phyloP scores from a whole-genome alignment of 768 basidiomycete species.

The Tulasnella sp. region DNA sequence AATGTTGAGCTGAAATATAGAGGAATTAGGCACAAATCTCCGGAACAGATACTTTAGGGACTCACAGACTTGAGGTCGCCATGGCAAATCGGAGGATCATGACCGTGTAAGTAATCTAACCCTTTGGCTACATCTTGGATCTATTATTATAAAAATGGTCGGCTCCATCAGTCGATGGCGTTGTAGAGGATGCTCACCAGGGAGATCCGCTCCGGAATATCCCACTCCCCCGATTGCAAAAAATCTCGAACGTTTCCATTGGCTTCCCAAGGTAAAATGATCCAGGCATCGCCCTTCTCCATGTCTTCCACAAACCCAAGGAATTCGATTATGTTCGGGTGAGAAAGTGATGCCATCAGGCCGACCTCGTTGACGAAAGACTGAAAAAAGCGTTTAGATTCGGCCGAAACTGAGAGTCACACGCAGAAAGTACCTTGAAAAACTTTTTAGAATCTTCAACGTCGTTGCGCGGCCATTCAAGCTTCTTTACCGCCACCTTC shows the following conservation, averaged over 20 bases:
- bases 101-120: background rate
- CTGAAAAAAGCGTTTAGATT: background rate
- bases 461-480: too few relatives aligned
- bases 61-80: background rate
- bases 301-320: background rate
- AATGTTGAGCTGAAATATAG: background rate
- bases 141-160: background rate
- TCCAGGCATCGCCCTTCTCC: background rate
- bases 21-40: background rate
- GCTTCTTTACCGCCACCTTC: too few relatives aligned
- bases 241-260: conserved; percentile 8
- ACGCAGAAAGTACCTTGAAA: too few relatives aligned
- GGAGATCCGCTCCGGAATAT: background rate
- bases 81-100: background rate
- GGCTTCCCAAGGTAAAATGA: background rate
- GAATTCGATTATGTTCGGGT: background rate
- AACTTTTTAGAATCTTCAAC: too few relatives aligned
- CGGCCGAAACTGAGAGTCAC: too few relatives aligned
- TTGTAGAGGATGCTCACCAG: background rate
- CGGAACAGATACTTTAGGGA: too few relatives aligned
- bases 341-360: background rate
- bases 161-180: background rate
- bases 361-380: background rate
- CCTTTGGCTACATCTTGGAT: background rate
- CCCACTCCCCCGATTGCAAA: conserved; percentile 6